Evolutionary conservation across 2,329 filamentous ascomycete genomes (phyloP), one percentile per base, ranked within the genome.

Genomic region (Chaetomiaceae sp.): DNA sequence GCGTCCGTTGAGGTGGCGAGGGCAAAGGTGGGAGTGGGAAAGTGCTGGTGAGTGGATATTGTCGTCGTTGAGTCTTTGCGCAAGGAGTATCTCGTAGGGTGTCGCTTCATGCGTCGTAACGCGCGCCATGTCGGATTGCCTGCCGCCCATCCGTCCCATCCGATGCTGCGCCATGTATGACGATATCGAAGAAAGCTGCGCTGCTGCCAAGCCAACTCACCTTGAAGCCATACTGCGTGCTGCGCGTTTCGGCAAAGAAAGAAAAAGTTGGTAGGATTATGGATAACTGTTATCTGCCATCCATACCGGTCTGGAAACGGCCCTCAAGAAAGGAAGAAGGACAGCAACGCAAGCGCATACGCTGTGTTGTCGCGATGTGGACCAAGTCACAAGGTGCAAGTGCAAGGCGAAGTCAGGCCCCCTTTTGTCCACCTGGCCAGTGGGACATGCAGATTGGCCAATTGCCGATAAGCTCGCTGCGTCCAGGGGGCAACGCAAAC

Each of bases 191-290:
- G 17, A n/a, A n/a, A n/a, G n/a, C n/a, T 34, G n/a, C 5, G 20
- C 22, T 24, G 9, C 4, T n/a, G 27, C 27, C n/a, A 17, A 20
- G 12, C 8, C 11, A 37, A 56, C 53, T 54, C 42, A 55, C 55
- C 55, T 51, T 8, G 55, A 57, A 46, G 55, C 55, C 55, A 57
- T 56, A n/a, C 42, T 49, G 42, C n/a, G n/a, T n/a, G n/a, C n/a
- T 32, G 20, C 40, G 40, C n/a, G 26, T 42, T 27, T 33, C 15
- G 40, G 18, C 38, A 14, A 40, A 32, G 34, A n/a, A n/a, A n/a
- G n/a, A n/a, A n/a, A n/a, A n/a, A n/a, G n/a, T n/a, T n/a, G 9
- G 15, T 38, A 22, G 30, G 29, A 17, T 30, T 35, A 27, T 38
- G 14, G 9, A 35, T 30, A 18, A 2, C 14, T 26, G 33, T 33